Evolutionary conservation across 83 land plant genomes (phyloP), one percentile per base, ranked within the genome.

Genomic region (Picea abies): DNA sequence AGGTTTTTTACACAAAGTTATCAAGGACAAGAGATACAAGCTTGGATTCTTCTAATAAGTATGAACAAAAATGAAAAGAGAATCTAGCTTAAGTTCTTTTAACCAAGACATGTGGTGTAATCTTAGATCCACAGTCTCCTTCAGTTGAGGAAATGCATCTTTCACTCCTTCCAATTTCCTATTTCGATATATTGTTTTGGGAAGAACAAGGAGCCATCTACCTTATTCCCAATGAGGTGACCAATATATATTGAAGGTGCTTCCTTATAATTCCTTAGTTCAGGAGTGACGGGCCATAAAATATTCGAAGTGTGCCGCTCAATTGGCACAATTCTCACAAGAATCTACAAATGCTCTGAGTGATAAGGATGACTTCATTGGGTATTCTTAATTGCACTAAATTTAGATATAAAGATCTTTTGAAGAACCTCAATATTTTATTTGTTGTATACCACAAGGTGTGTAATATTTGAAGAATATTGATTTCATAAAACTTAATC

Each of bases 171-270:
- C 47, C 47, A 44, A 44, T 5, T 44, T 7, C 44, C 6, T 41
- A 5, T 41, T 41, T 41, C 6, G 4, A 41, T 41, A 41, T 4
- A 5, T 41, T 41, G 44, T 44, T 44, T 44, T 44, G 8, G 81
- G 62, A 84, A 91, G 89, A 93, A 96, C 69, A 96, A 80, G 69
- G 99, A 96, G 63, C 99, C 97, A 52, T 96, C 96, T 82, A 90
- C 97, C 90, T 96, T 97, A 88, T 96, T 96, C 41, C 99, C 99
- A 87, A 96, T 93, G 62, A 96, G 90, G 80, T 96, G 99, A 61
- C 96, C 88, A 72, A 96, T 84, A 80, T 96, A 94, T 80, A 88
- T 91, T 87, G 93, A 90, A 26, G 99, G 94, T 62, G 90, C 97
- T 82, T 88, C 93, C 84, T 89, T 90, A 87, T 96, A 96, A 66